Evolutionary conservation across 352 stramenopile species (phyloP).

Genomic region (Phytophthora podocarpi): DNA sequence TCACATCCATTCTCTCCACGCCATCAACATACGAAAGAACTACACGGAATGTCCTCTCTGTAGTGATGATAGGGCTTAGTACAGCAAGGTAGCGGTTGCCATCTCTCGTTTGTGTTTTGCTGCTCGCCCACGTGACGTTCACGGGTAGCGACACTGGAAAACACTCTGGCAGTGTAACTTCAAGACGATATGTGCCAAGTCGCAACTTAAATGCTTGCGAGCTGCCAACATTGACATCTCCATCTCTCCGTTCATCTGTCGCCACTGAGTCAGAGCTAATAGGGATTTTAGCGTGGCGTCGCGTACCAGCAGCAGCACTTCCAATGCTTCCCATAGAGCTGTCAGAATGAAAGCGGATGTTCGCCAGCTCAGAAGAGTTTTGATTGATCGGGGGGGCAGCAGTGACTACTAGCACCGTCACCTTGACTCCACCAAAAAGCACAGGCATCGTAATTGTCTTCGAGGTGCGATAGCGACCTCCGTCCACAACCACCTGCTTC

Average conservation of each 20-base stretch:
- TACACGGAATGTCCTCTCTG: conserved; percentile 36
- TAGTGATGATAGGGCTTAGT: conserved; percentile 38
- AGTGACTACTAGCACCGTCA: conserved; percentile 34
- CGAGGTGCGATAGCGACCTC: conserved; percentile 52
- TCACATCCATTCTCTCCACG: conserved; percentile 41
- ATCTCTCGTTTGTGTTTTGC: conserved; percentile 25
- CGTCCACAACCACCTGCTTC: conserved; percentile 73
- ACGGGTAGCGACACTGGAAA: conserved; percentile 31
- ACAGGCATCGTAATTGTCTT: conserved; percentile 62
- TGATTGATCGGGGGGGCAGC: not conserved
- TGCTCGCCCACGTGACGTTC: conserved; percentile 44
- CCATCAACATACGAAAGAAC: conserved; percentile 55
- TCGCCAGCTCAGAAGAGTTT: conserved; percentile 1
- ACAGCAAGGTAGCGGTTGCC: conserved; percentile 40
- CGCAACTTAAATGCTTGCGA: conserved; percentile 46
- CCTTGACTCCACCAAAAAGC: conserved; percentile 54
- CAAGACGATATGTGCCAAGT: conserved; percentile 45
- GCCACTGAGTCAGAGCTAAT: not conserved
- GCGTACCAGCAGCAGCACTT: conserved; percentile 1
- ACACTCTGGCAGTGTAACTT: conserved; percentile 30
- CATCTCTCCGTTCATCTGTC: conserved; percentile 21
- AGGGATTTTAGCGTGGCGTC: conserved; percentile 6
- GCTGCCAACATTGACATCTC: conserved; percentile 26
- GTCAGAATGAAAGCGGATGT: conserved; percentile 19
- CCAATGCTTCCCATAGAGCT: conserved; percentile 10